phyloP scores from a whole-genome alignment of 306 rosid species.

The Cotoneaster glaucophyllus region DNA sequence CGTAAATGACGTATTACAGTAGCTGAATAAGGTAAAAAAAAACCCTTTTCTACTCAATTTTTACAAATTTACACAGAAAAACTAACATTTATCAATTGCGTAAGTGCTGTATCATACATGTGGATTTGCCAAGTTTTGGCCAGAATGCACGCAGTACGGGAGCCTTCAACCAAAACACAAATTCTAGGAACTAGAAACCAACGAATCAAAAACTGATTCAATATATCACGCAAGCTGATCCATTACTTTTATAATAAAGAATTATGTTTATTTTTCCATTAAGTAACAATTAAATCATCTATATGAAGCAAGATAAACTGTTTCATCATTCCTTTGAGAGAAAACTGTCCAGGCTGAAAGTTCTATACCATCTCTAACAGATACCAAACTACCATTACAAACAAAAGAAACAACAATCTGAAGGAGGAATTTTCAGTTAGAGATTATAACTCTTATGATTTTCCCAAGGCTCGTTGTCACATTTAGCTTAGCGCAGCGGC shows the following conservation, averaged over 20 bases:
- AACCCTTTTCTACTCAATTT: neutral
- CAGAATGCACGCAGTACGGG: neutral
- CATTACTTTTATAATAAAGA: neutral
- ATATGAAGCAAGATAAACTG: neutral
- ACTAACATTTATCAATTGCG: neutral
- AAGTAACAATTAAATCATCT: neutral
- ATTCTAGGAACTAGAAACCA: neutral
- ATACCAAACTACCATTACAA: neutral
- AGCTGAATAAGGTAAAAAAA: neutral
- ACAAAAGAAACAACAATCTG: neutral
- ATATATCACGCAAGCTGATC: neutral
- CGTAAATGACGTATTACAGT: neutral
- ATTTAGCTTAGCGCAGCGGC: neutral
- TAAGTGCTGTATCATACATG: too few relatives aligned
- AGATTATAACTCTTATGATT: neutral
- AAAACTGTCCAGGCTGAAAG: neutral
- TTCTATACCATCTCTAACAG: neutral
- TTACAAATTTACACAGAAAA: neutral
- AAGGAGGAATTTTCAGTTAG: neutral
- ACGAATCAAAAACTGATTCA: neutral
- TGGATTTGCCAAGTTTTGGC: neutral
- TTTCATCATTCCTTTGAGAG: neutral
- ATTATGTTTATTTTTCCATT: too few relatives aligned
- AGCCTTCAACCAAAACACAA: neutral
- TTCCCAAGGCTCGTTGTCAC: neutral